Base-by-base conservation (phyloP, 129 eudicot species). In the Helichrysum umbraculigerum region DNA sequence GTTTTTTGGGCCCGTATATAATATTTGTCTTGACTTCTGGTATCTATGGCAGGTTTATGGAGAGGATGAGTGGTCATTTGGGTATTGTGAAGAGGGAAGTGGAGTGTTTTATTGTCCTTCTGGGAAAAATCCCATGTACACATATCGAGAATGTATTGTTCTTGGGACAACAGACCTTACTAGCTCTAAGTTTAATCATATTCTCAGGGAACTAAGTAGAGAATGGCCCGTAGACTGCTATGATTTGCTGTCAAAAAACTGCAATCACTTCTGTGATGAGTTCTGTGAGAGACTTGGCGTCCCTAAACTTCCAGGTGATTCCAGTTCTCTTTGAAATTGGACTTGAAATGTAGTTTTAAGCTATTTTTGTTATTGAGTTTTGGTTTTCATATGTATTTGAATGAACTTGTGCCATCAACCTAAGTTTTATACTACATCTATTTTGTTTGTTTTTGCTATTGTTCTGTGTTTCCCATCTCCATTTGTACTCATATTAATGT, bases 211-310 rank as follows among this genome's bases (percentile, higher is more conserved):
- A 73, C 96, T 93, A 44, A 87, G 90, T 71, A 88, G 88, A 67
- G 98, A 91, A 85, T 93, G 98, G 98, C 97, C 96, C 73, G 98
- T 97, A 19, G 77, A 77, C 76, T 82, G 93, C 33, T 94, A 94
- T 74, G 98, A 90, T 81, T 83, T 93, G 85, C 83, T 90, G 32
- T 80, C 97, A 30, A 90, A 82, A 80, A 93, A 93, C 78, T 93
- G 98, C 80, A 93, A 93, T 88, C 98, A 93, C 77, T 93, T 93
- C 72, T 93, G 98, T 73, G 92, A 93, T 68, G 97, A 93, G 84
- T 87, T 93, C 25, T 90, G 97, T 84, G 97, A 88, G 56, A 87
- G 85, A 68, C 93, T 93, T 7, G 98, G 96, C 41, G 97, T 93
- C 51, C 86, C 89, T 9, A 84, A 88, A 76, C 97, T 87, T 82